Evolutionary conservation across 805 yeast species (phyloP), one percentile per base, ranked within the genome.

Genomic region (Saccharomycopsis olivae): DNA sequence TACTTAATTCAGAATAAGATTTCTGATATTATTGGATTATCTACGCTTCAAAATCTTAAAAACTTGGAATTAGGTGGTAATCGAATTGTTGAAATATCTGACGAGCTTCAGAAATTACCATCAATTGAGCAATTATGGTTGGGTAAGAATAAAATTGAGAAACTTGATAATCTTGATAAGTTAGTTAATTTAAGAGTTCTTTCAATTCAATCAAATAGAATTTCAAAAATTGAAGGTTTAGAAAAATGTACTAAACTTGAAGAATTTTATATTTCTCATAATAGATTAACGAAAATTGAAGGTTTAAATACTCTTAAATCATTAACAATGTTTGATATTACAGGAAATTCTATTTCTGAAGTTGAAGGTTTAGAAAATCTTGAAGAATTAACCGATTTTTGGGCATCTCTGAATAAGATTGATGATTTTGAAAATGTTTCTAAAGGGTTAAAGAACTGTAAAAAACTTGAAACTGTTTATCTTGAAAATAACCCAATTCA

Each of bases 401-500:
- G 99, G 98, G 86, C 94, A 19, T 82, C 95, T 0, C 73, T 74
- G 52, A 92, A 89, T 58, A 58, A 71, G 51, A 57, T 92, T 17
- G 69, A 73, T 25, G 65, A 73, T 30, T 88, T 83, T 58, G 75
- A 77, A 25, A 78, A 85, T 38, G 61, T 92, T 34, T 77, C 74
- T 38, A 57, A 68, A 16, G 78, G 85, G 54, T 66, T 92, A 44
- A 74, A 76, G 11, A 62, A 63, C 29, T 62, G 85, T 38, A 71
- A 74, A 1, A 64, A 70, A 4, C 64, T 92, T 39, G 94, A 86
- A 38, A 86, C 95, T 0, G 95, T 92, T 4, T 92, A 92, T 55
- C 75, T 92, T 48, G 98, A 92, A 60, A 89, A 92, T 6, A 89
- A 89, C 54, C 97, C 97, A 3, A 57, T 92, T 15, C 96, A 92